These are phyloP conservation scores for Starmerella floris DNA, from an alignment of 805 yeast species.

Conservation along the genomic window DNA sequence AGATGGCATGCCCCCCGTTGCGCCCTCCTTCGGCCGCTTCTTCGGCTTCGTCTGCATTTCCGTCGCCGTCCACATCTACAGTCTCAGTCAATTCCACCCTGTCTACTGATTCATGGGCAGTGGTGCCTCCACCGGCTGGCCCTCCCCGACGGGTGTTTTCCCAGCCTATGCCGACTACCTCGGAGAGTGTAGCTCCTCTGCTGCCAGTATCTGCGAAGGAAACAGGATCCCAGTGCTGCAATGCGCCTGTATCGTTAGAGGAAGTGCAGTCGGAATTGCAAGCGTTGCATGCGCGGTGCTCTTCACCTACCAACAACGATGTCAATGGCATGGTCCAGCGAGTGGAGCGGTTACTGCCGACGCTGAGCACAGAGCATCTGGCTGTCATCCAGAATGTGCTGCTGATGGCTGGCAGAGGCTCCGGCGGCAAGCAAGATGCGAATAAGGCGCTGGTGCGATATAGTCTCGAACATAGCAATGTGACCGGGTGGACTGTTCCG, in stretches of 20 bases:
- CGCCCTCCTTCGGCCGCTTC: background rate
- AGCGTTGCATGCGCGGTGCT: background rate
- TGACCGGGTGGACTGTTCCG: constrained; percentile 55
- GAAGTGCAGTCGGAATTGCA: background rate
- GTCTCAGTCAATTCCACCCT: background rate
- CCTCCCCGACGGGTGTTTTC: background rate
- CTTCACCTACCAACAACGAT: constrained; percentile 1
- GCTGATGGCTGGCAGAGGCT: constrained; percentile 21
- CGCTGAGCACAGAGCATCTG: constrained; percentile 3
- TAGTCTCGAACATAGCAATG: constrained; percentile 46
- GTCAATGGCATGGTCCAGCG: background rate
- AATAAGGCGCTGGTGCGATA: constrained; percentile 32
- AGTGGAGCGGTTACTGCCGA: constrained; percentile 5
- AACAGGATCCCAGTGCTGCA: too few relatives aligned
- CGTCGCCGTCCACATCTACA: background rate
- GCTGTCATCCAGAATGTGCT: constrained; percentile 5
- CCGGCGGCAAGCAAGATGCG: background rate
- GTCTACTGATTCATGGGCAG: background rate
- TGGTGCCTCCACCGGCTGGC: background rate
- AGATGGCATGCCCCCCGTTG: background rate
- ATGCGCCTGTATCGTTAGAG: background rate
- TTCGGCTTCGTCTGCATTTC: background rate
- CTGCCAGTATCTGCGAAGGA: too few relatives aligned
- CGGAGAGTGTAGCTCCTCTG: background rate
- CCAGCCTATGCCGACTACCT: background rate